Conservation (phyloP, 331 rosid genomes). For the Rhamnella rubrinervis region DNA sequence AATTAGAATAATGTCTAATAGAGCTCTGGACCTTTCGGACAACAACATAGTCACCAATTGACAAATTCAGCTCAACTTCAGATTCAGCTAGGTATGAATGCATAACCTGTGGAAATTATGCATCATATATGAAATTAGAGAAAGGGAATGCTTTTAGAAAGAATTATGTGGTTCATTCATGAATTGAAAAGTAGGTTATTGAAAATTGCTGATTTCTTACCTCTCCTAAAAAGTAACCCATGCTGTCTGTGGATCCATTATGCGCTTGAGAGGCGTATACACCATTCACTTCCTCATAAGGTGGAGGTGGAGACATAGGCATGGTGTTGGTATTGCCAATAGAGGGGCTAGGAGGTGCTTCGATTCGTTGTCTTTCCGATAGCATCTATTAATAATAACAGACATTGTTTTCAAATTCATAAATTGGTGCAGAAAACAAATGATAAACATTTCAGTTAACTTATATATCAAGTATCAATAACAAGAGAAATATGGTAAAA, state of each 20-base stretch:
- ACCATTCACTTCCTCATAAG: conserved; percentile 87
- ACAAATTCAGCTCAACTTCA: conserved; percentile 78
- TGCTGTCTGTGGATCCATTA: conserved; percentile 68
- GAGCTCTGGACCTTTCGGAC: conserved; percentile 72
- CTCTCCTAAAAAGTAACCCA: conserved; percentile 95
- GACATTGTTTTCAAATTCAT: conserved; percentile 17
- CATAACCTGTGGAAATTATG: conserved; percentile 50
- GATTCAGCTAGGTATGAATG: conserved; percentile 81
- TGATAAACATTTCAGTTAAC: neutral
- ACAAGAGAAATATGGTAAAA: conserved; percentile 2
- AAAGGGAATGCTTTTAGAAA: neutral
- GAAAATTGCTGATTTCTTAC: conserved; percentile 32
- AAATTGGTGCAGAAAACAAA: conserved; percentile 23
- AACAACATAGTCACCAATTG: conserved; percentile 81
- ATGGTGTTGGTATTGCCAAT: conserved; percentile 36
- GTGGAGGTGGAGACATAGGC: conserved; percentile 76
- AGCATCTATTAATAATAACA: conserved; percentile 60
- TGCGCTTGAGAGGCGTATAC: conserved; percentile 65
- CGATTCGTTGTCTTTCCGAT: conserved; percentile 85
- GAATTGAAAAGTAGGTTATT: neutral
- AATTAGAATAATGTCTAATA: conserved; percentile 7
- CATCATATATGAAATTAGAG: conserved; percentile 16
- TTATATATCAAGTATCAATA: conserved; percentile 9
- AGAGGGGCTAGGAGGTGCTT: conserved; percentile 77
- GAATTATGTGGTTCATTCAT: conserved; percentile 4